These are phyloP conservation scores for Raffaelea deltoideospora DNA, from an alignment of 2,329 filamentous ascomycete species.

Conservation along the genomic window DNA sequence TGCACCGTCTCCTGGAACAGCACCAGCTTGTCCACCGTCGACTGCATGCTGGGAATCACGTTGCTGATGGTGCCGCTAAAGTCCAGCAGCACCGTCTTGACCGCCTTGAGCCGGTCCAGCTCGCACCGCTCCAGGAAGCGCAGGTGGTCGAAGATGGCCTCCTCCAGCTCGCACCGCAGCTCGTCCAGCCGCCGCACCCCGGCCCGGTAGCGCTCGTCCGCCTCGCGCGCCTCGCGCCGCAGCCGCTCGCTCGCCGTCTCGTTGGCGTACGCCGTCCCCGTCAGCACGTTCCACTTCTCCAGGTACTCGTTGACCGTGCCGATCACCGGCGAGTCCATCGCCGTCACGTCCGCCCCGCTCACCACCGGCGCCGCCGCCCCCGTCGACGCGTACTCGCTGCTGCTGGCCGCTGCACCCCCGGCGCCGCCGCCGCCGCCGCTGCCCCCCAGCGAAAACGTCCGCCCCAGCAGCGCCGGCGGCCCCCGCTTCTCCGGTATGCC, in stretches of 20 bases:
- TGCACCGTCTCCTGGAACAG: constrained; percentile 98
- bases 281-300: constrained; percentile 80
- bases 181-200: constrained; percentile 76
- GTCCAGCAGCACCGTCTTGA: constrained; percentile 95
- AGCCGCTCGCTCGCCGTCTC: constrained; percentile 80
- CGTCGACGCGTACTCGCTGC: constrained; percentile 12
- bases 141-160: constrained; percentile 82
- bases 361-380: constrained; percentile 57
- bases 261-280: constrained; percentile 82
- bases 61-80: constrained; percentile 97
- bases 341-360: constrained; percentile 9
- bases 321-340: constrained; percentile 63
- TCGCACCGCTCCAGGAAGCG: constrained; percentile 97
- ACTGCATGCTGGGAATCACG: constrained; percentile 89
- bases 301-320: constrained; percentile 80
- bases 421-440: constrained; percentile 48
- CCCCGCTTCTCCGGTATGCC: constrained; percentile 84
- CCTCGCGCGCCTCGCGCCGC: constrained; percentile 73
- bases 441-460: constrained; percentile 51
- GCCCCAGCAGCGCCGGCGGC: constrained; percentile 47
- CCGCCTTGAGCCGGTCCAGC: constrained; percentile 86
- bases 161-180: constrained; percentile 85
- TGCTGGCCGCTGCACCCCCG: constrained; percentile 52
- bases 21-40: constrained; percentile 97
- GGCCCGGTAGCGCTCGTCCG: constrained; percentile 86